Base-by-base conservation (phyloP, 2,329 filamentous ascomycete species). In the Botrytis pseudocinerea region DNA sequence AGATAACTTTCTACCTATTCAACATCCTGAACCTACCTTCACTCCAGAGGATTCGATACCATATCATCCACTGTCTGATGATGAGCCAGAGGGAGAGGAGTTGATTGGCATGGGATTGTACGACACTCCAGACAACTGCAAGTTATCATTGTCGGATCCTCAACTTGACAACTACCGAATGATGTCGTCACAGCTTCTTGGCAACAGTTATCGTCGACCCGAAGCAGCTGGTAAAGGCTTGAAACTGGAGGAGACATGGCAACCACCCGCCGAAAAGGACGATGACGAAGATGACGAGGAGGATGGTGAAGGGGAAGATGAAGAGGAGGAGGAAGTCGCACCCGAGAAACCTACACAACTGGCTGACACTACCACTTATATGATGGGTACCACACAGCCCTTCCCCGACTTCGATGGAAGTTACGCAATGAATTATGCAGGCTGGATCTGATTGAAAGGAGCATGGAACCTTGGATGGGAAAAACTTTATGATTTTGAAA, bases 71-170 rank as follows among this genome's bases (percentile, higher is more conserved):
- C 81, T 88, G 38, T 85, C 87, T 46, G 85, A 88, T 57, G 84
- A 88, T 65, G 88, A 89, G 42, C 80, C 85, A 40, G 84, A 87
- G 22, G 91, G 89, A 54, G 92, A 94, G 78, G 91, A 94, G 74
- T 85, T 95, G 2, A 87, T 94, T n/a, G 93, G 93, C 32, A 91
- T 96, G 87, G 93, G 93, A 0, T 87, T 96, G 0, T 96, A 96
- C 81, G 93, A 94, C 78, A 84, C 88, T 7, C 92, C 92, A 0
- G 91, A 90, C 72, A 87, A 88, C 78, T 78, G 82, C 60, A 82
- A 85, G 12, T 69, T 75, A 22, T 69, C 75, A 16, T 73, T 77
- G 14, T 82, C 84, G 32, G 86, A 87, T 72, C 83, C 85, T 44
- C 83, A 85, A 69, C 80, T 88, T 71, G 83, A 89, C 81, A 85